Evolutionary conservation across 2,329 filamentous ascomycete species (phyloP).

Genomic region (Stemphylium lycopersici): DNA sequence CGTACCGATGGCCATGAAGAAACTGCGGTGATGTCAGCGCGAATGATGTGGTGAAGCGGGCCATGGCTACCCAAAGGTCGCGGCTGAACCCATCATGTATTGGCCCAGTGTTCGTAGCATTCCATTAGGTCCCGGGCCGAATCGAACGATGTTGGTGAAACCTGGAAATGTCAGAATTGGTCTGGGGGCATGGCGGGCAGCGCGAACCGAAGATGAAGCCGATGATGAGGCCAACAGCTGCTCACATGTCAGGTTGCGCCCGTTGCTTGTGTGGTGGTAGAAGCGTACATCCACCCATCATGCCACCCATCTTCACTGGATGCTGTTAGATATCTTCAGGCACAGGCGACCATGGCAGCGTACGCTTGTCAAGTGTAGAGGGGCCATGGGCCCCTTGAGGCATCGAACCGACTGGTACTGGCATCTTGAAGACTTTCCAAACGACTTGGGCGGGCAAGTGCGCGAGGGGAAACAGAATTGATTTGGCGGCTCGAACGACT

Average conservation of each 20-base stretch:
- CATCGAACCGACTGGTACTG: constrained; percentile 60
- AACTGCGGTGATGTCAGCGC: constrained; percentile 57
- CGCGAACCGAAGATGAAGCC: constrained; percentile 92
- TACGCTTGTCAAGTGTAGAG: constrained; percentile 75
- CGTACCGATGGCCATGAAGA: constrained; percentile 99
- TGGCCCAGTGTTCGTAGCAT: constrained; percentile 94
- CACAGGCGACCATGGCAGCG: constrained; percentile 37
- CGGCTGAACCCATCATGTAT: constrained; percentile 94
- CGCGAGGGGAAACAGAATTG: constrained; percentile 21
- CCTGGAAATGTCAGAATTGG: constrained; percentile 59
- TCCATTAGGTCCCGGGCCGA: constrained; percentile 89
- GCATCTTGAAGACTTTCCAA: constrained; percentile 53
- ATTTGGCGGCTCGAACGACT: constrained; percentile 10
- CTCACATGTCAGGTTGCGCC: constrained; percentile 20
- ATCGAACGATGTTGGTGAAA: constrained; percentile 92
- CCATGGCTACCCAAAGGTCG: constrained; percentile 83
- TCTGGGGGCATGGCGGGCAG: neutral
- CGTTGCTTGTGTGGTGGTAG: neutral
- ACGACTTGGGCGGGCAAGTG: constrained; percentile 18
- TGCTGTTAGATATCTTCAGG: constrained; percentile 36
- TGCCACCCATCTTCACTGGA: constrained; percentile 93
- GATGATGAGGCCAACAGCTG: constrained; percentile 94
- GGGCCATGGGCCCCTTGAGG: constrained; percentile 57
- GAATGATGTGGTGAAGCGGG: neutral
- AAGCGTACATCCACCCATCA: constrained; percentile 96